These are phyloP conservation scores for Dendrostoma leiphaemia DNA, from an alignment of 2,329 filamentous ascomycete species.

Conservation along the genomic window DNA sequence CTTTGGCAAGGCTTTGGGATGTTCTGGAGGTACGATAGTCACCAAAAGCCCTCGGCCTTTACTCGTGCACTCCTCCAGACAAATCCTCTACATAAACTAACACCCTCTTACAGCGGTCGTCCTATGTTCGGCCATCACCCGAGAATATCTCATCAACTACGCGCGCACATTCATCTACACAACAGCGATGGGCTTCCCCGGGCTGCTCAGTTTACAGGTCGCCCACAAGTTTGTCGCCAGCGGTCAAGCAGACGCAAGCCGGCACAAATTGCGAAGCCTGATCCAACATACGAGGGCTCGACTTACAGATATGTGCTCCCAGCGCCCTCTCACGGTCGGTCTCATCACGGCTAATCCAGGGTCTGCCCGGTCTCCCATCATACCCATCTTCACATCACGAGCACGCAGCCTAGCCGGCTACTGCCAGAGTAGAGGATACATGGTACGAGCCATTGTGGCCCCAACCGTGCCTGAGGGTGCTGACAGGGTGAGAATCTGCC, in stretches of 20 bases:
- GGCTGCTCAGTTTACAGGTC: slow-evolving; percentile 56
- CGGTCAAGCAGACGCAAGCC: slow-evolving; percentile 41
- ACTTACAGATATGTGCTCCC: slow-evolving; percentile 39
- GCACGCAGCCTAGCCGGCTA: slow-evolving; percentile 57
- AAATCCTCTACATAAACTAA: too few species aligned
- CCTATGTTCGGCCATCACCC: slow-evolving; percentile 57
- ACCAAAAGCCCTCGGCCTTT: slow-evolving; percentile 53
- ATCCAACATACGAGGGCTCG: slow-evolving; percentile 42
- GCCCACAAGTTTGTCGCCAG: slow-evolving; percentile 55
- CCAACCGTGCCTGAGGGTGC: slow-evolving; percentile 64
- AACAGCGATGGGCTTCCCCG: slow-evolving; percentile 63
- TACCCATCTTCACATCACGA: slow-evolving; percentile 57
- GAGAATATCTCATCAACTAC: slow-evolving; percentile 71
- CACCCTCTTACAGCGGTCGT: slow-evolving; percentile 46
- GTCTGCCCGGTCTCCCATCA: slow-evolving; percentile 58
- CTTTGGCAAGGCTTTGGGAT: slow-evolving; percentile 67
- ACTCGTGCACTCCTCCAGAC: slow-evolving; percentile 55
- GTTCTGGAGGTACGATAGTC: slow-evolving; percentile 56
- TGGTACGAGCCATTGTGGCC: slow-evolving; percentile 64
- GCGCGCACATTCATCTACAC: slow-evolving; percentile 75
- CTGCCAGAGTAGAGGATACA: slow-evolving; percentile 58
- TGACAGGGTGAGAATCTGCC: slow-evolving; percentile 64
- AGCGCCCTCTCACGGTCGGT: slow-evolving; percentile 24
- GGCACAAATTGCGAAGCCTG: slow-evolving; percentile 41
- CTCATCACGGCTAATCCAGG: slow-evolving; percentile 25